These are phyloP conservation scores for Tolypocladium cylindrosporum DNA, from an alignment of 2,329 filamentous ascomycete species.

Conservation along the genomic window DNA sequence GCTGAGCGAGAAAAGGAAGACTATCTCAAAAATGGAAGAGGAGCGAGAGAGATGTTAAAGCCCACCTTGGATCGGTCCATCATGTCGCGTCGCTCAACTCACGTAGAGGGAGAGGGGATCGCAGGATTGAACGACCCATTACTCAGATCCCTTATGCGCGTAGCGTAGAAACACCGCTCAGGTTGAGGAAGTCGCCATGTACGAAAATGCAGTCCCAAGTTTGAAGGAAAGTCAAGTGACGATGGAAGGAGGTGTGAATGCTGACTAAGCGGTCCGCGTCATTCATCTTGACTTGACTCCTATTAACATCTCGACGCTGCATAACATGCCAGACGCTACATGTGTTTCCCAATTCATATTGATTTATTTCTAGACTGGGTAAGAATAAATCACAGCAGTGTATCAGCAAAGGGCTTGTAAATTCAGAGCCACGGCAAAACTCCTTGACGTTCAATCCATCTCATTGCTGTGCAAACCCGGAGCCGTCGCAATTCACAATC, in stretches of 20 bases:
- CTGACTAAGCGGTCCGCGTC: neutral
- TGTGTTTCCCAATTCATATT: neutral
- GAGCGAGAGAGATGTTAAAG: neutral
- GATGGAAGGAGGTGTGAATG: neutral
- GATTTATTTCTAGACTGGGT: neutral
- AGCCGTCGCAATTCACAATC: neutral
- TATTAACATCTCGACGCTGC: neutral
- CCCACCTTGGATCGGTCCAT: conserved; percentile 14
- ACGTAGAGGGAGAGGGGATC: neutral
- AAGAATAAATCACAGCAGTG: neutral
- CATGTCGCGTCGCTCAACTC: neutral
- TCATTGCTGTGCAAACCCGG: neutral
- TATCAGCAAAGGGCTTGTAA: neutral
- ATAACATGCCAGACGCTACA: neutral
- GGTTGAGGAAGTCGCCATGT: neutral
- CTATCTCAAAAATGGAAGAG: neutral
- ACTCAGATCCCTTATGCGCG: neutral
- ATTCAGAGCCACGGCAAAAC: neutral
- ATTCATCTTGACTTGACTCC: neutral
- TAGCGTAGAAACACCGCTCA: neutral
- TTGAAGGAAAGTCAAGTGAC: neutral
- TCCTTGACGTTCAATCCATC: neutral
- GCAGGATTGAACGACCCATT: neutral
- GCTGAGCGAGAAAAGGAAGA: conserved; percentile 6
- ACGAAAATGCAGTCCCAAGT: neutral